Conservation (phyloP, 2,329 filamentous ascomycete genomes). For the Colletotrichum endophyticum region DNA sequence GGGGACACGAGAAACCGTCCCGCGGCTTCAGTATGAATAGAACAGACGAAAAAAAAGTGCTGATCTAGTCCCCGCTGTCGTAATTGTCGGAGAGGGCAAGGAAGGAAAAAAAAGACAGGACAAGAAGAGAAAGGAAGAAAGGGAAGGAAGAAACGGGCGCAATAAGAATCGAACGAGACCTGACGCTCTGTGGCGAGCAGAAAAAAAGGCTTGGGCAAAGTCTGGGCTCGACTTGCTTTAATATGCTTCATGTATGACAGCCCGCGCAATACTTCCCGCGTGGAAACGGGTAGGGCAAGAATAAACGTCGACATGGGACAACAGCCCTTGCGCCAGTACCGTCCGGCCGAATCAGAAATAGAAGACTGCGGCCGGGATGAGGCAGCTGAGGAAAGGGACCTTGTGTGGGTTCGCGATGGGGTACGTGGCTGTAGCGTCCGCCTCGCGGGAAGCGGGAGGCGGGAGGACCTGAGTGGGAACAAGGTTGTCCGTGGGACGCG, state of each 20-base stretch:
- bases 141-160: conserved; percentile 25
- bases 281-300: conserved; percentile 22
- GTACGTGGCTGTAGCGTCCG: conserved; percentile 26
- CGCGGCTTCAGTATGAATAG: conserved; percentile 34
- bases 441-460: conserved; percentile 16
- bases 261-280: conserved; percentile 10
- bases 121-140: conserved; percentile 26
- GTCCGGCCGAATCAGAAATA: conserved; percentile 16
- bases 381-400: conserved; percentile 21
- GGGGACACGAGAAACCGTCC: conserved; percentile 38
- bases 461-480: conserved; percentile 14
- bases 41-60: conserved; percentile 19
- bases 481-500: background rate
- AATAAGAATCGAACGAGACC: conserved; percentile 18
- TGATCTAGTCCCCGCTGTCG: conserved; percentile 12
- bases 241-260: conserved; percentile 31
- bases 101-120: conserved; percentile 16
- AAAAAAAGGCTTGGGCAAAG: conserved; percentile 22
- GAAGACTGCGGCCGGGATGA: conserved; percentile 12
- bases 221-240: conserved; percentile 30
- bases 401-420: conserved; percentile 21
- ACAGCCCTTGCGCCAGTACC: background rate
- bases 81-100: conserved; percentile 16
- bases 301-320: conserved; percentile 22
- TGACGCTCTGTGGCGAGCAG: conserved; percentile 10